These are phyloP conservation scores for Vaccinium macrocarpon DNA, from an alignment of 148 eudicot genomes.

Conservation along the genomic window DNA sequence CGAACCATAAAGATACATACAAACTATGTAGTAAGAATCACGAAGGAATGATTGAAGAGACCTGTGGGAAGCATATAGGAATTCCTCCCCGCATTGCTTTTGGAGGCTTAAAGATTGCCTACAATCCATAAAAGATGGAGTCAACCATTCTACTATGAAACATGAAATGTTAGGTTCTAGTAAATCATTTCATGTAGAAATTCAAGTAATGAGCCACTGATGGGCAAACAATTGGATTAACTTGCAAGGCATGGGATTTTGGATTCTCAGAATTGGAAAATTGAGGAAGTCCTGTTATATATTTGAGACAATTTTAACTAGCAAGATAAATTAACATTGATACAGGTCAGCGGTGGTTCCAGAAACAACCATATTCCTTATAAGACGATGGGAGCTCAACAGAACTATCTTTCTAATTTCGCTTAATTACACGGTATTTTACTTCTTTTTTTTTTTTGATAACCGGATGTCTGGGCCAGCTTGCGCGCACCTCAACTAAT, in stretches of 20 bases:
- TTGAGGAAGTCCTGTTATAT: neutral
- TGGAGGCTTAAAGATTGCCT: conserved; percentile 77
- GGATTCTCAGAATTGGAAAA: neutral
- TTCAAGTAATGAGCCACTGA: conserved; percentile 1
- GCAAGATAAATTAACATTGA: neutral
- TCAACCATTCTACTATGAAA: neutral
- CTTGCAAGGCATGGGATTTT: neutral
- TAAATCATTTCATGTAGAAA: conserved; percentile 3
- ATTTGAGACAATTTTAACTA: neutral
- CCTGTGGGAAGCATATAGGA: conserved; percentile 95
- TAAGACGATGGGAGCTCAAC: neutral
- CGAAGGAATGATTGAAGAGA: conserved; percentile 22
- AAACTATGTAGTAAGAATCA: neutral
- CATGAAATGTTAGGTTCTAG: neutral
- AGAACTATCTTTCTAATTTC: too few relatives aligned
- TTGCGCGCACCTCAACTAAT: too few relatives aligned
- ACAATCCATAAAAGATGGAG: conserved; percentile 9
- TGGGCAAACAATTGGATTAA: neutral
- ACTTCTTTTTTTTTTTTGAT: too few relatives aligned
- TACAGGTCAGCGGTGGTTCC: neutral
- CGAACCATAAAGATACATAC: conserved; percentile 2
- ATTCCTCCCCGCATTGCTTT: conserved; percentile 90
- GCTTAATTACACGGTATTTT: too few relatives aligned
- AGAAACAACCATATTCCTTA: neutral
- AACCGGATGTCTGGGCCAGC: too few relatives aligned